Evolutionary conservation across 345 rosid genomes (phyloP).

Genomic region (Moricandia moricandioides): DNA sequence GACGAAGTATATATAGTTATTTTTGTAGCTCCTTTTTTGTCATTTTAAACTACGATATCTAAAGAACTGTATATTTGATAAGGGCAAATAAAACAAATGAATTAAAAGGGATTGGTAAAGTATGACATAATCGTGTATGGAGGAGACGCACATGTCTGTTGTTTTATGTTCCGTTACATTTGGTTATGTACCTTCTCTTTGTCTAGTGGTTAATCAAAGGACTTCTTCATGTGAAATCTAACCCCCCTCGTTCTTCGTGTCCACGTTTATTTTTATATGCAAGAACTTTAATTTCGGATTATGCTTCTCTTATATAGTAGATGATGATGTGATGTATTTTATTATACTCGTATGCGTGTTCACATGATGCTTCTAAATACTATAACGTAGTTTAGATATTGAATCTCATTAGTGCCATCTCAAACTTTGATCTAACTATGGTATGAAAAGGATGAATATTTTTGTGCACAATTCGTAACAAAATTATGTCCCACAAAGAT

Average conservation of each 20-base stretch:
- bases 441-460: no score
- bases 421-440: no score
- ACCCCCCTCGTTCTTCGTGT: constrained; percentile 23
- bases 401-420: no score
- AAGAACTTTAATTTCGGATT: constrained; percentile 9
- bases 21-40: background rate
- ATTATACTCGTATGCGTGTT: background rate
- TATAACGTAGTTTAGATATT: background rate
- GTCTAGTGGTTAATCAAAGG: background rate
- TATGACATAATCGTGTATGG: background rate
- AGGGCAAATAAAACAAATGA: background rate
- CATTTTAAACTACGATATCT: background rate
- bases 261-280: constrained; percentile 6
- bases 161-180: constrained; percentile 24
- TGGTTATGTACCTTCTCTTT: constrained; percentile 17
- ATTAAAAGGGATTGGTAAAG: background rate
- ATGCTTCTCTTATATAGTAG: constrained; percentile 6
- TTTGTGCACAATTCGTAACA: no score
- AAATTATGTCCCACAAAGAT: no score
- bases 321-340: constrained; percentile 6
- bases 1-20: background rate
- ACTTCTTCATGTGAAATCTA: constrained; percentile 17
- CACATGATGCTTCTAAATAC: background rate
- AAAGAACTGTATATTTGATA: background rate
- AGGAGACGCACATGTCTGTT: background rate